A percentile compares a stretch with the other conserved stretches of the same genome.
Conservation (phyloP, 2,329 filamentous ascomycete species). For the Alternaria tenuissima region DNA sequence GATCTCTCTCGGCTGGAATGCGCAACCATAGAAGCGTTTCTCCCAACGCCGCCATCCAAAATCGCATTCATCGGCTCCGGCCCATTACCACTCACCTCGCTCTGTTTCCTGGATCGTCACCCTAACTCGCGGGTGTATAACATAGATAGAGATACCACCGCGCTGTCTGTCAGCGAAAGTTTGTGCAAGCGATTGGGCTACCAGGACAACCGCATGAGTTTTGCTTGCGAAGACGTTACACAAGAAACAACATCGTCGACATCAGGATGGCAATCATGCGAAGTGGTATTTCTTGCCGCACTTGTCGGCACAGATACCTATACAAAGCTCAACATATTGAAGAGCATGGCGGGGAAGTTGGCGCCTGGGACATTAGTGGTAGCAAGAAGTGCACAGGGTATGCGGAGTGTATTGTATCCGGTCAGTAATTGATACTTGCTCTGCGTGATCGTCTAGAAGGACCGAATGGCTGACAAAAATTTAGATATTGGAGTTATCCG, state of each 20-base stretch:
- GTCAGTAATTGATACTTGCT: constrained; percentile 38
- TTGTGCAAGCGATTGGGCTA: constrained; percentile 51
- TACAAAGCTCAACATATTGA: constrained; percentile 55
- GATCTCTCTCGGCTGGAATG: constrained; percentile 60
- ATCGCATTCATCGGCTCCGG: constrained; percentile 62
- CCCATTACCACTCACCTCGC: constrained; percentile 59
- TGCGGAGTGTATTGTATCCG: constrained; percentile 59
- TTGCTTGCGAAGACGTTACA: constrained; percentile 48
- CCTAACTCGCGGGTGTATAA: constrained; percentile 49
- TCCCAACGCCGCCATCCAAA: constrained; percentile 33
- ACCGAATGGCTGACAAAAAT: background rate
- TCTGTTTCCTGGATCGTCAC: constrained; percentile 54
- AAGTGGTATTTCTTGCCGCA: constrained; percentile 61
- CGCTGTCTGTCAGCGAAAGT: constrained; percentile 44
- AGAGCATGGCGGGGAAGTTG: constrained; percentile 51
- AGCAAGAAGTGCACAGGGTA: constrained; percentile 55
- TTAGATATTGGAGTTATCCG: constrained; percentile 53
- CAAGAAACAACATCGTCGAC: background rate
- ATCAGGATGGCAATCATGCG: constrained; percentile 46
- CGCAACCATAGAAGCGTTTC: constrained; percentile 51
- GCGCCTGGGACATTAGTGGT: constrained; percentile 56
- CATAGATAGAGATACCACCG: constrained; percentile 52
- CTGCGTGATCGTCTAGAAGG: background rate
- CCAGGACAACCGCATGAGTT: constrained; percentile 49
- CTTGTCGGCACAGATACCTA: constrained; percentile 56